These are phyloP conservation scores for Entelexis paramagnoliae DNA, from an alignment of 1,139 yeast genomes.

Conservation along the genomic window DNA sequence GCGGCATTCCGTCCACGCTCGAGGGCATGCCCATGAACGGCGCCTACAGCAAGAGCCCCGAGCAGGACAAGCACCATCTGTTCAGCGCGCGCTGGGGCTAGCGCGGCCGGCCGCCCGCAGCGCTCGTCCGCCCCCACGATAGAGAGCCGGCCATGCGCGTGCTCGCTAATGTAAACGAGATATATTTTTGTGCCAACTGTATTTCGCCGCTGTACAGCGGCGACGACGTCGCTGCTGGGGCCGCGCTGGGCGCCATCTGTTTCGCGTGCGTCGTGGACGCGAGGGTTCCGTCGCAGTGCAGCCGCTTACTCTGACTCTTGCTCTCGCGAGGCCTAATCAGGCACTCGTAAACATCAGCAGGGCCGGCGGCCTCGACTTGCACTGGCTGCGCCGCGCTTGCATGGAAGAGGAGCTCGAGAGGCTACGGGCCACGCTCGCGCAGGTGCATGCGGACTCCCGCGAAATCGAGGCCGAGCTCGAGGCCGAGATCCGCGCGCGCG, in stretches of 20 bases:
- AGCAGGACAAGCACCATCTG: constrained; percentile 13
- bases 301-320: constrained; percentile 1
- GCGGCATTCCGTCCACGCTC: constrained; percentile 19
- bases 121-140: too few relatives aligned
- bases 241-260: too few relatives aligned
- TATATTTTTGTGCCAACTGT: too few relatives aligned
- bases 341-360: background rate
- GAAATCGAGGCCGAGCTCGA: constrained; percentile 19
- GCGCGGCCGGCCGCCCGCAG: too few relatives aligned
- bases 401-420: constrained; percentile 11
- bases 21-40: constrained; percentile 26
- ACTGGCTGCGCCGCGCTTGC: too few relatives aligned
- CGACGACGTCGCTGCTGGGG: too few relatives aligned
- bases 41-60: constrained; percentile 23
- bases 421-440: constrained; percentile 6
- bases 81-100: constrained; percentile 22
- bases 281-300: background rate
- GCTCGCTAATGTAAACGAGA: too few relatives aligned
- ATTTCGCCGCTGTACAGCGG: too few relatives aligned
- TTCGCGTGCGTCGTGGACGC: background rate
- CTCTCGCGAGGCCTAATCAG: background rate
- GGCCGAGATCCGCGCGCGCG: constrained; percentile 11
- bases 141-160: too few relatives aligned
- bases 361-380: too few relatives aligned
- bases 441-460: constrained; percentile 9